Evolutionary conservation across 2,329 filamentous ascomycete species (phyloP).

Genomic region (Claviceps humidiphila): DNA sequence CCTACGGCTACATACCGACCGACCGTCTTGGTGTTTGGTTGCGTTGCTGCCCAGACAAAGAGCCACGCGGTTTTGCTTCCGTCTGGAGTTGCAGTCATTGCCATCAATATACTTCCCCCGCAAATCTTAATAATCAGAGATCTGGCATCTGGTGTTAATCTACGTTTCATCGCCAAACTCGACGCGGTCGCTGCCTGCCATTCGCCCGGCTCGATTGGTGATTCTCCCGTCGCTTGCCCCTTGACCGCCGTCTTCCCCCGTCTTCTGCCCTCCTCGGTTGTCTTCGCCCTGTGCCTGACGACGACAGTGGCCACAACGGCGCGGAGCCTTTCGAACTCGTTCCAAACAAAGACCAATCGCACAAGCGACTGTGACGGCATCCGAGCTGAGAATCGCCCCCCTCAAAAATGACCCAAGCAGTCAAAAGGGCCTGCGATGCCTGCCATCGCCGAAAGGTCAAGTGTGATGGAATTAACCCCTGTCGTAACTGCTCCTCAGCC

Average conservation of each 20-base stretch:
- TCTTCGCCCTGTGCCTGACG: not conserved
- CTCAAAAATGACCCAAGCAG: slow-evolving; percentile 33
- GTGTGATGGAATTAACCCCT: slow-evolving; percentile 58
- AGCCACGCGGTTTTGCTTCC: slow-evolving; percentile 7
- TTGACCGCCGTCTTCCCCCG: not conserved
- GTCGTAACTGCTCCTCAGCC: slow-evolving; percentile 55
- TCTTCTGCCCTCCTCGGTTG: not conserved
- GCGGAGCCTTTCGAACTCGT: not conserved
- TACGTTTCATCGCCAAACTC: slow-evolving; percentile 4
- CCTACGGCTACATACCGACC: slow-evolving; percentile 11
- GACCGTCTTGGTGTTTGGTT: slow-evolving; percentile 9
- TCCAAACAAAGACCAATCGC: not conserved
- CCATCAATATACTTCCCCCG: slow-evolving; percentile 13
- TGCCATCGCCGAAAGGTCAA: slow-evolving; percentile 65
- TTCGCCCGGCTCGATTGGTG: not conserved
- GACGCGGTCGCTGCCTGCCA: not conserved
- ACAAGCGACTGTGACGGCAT: not conserved
- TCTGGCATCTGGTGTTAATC: slow-evolving; percentile 2
- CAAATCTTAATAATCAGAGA: slow-evolving; percentile 11
- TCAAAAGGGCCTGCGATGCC: slow-evolving; percentile 55
- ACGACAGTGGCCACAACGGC: not conserved
- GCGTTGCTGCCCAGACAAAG: slow-evolving; percentile 1
- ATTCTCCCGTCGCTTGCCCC: not conserved
- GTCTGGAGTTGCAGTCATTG: slow-evolving; percentile 4
- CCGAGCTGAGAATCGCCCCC: not conserved